phyloP scores from a whole-genome alignment of 148 eudicot genomes.

The Rhododendron williamsianum region DNA sequence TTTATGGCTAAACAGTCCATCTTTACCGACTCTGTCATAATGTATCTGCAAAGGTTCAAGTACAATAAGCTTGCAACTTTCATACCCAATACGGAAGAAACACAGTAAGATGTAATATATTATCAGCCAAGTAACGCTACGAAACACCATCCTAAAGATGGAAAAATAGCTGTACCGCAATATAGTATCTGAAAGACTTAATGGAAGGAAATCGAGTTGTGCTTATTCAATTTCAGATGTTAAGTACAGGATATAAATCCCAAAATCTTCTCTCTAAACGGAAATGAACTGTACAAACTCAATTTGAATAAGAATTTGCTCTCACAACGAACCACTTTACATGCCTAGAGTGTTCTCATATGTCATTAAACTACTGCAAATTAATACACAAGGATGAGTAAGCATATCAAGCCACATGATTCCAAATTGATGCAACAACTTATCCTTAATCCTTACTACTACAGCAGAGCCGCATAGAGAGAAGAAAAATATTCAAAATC shows the following conservation, averaged over 20 bases:
- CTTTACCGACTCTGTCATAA: constrained; percentile 83
- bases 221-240: not conserved
- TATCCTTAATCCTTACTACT: not conserved
- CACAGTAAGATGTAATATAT: not conserved
- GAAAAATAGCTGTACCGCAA: not conserved
- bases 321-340: not conserved
- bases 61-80: not conserved
- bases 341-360: not conserved
- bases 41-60: constrained; percentile 63
- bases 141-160: not conserved
- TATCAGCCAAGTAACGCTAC: not conserved
- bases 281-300: not conserved
- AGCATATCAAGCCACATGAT: not conserved
- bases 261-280: not conserved
- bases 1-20: constrained; percentile 88
- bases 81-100: constrained; percentile 6
- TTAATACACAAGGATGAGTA: not conserved
- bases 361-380: not conserved
- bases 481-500: not conserved
- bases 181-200: not conserved
- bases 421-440: not conserved
- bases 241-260: not conserved
- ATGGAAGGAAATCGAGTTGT: not conserved
- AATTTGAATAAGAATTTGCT: not conserved
- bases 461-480: not conserved